Percentiles rank a stretch among this genome's conserved stretches.
These are phyloP conservation scores for Hansenula lynferdii DNA, from an alignment of 1,139 yeast species.

Conservation along the genomic window DNA sequence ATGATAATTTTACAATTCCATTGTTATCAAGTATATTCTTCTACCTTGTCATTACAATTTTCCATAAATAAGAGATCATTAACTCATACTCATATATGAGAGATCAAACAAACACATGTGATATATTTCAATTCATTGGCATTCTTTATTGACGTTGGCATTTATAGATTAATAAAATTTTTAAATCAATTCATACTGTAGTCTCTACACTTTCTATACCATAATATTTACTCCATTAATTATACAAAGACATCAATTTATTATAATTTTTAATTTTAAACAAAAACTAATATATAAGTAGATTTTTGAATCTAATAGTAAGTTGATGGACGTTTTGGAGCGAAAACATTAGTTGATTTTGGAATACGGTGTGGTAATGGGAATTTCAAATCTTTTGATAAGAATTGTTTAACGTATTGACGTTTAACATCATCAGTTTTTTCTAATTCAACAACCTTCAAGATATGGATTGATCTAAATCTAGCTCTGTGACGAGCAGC, in stretches of 20 bases:
- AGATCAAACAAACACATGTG: no score
- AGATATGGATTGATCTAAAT: slow-evolving; percentile 98
- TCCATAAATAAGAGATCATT: slow-evolving; percentile 18
- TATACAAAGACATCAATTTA: slow-evolving; percentile 12
- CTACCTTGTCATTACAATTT: slow-evolving; percentile 36
- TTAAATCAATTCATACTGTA: no score
- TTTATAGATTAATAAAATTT: no score
- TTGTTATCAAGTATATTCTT: slow-evolving; percentile 69
- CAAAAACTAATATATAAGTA: no score
- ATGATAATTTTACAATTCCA: slow-evolving; percentile 94
- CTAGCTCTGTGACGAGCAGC: slow-evolving; percentile 99
- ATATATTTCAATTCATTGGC: no score
- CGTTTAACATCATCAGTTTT: slow-evolving; percentile 98
- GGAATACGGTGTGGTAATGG: slow-evolving; percentile 99
- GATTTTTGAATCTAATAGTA: slow-evolving; percentile 57
- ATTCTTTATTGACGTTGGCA: not conserved
- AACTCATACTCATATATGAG: no score
- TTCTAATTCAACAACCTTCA: slow-evolving; percentile 98
- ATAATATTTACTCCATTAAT: slow-evolving; percentile 17
- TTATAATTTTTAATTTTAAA: no score
- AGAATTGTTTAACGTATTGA: slow-evolving; percentile 98
- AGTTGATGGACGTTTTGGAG: slow-evolving; percentile 94
- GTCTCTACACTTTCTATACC: no score
- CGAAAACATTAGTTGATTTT: slow-evolving; percentile 83
- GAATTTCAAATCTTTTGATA: slow-evolving; percentile 95